Conservation (phyloP, 768 basidiomycete genomes). For the Candolleomyces aberdarensis region DNA sequence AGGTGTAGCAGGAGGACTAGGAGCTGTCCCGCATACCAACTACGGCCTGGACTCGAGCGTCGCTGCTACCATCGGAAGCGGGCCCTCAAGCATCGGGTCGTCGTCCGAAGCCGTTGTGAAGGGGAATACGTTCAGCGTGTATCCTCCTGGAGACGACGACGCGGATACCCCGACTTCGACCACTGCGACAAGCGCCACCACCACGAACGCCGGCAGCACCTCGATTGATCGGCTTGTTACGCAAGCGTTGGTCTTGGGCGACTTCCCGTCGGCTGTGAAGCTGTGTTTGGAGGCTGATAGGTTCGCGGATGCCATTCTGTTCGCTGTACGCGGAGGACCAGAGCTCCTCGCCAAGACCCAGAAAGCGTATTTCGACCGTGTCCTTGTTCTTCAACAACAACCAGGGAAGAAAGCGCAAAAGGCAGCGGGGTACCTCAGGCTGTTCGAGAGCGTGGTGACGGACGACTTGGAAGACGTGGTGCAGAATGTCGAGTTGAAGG, state of each 20-base stretch:
- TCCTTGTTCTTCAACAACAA: too few relatives aligned
- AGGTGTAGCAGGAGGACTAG: too few relatives aligned
- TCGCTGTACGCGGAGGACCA: slow-evolving; percentile 87
- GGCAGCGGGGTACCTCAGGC: slow-evolving; percentile 73
- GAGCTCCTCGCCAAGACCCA: slow-evolving; percentile 87
- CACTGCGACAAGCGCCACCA: too few relatives aligned
- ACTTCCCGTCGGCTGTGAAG: slow-evolving; percentile 89
- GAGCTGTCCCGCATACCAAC: slow-evolving; percentile 68
- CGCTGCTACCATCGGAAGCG: slow-evolving; percentile 92
- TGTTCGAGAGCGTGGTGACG: slow-evolving; percentile 92
- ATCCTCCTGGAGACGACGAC: slow-evolving; percentile 75
- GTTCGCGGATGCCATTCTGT: slow-evolving; percentile 91
- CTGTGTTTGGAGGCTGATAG: slow-evolving; percentile 86
- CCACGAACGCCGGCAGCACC: too few relatives aligned
- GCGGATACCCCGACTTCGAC: too few relatives aligned
- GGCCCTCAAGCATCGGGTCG: slow-evolving; percentile 77
- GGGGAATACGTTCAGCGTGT: slow-evolving; percentile 86
- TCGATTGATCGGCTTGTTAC: slow-evolving; percentile 80
- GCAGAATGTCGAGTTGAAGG: slow-evolving; percentile 90
- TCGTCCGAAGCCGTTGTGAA: slow-evolving; percentile 51
- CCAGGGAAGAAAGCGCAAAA: too few relatives aligned
- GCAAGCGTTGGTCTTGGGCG: slow-evolving; percentile 92
- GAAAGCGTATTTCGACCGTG: slow-evolving; percentile 86
- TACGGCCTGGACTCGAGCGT: slow-evolving; percentile 86
- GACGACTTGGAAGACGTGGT: slow-evolving; percentile 92